phyloP scores from a whole-genome alignment of 2,329 filamentous ascomycete genomes.

The Dactylellina haptotyla region DNA sequence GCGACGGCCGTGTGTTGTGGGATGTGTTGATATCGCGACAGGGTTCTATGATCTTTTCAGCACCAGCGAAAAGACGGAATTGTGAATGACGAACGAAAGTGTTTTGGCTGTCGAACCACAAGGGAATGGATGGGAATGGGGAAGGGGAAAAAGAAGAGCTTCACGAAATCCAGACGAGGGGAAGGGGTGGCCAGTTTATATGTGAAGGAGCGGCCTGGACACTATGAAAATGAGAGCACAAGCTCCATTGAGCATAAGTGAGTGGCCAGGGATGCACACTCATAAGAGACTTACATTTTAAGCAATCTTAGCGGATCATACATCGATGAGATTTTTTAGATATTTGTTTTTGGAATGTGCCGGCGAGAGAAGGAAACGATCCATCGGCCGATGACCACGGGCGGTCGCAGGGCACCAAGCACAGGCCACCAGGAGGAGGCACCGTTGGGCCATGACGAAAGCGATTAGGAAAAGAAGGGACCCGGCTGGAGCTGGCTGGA shows the following conservation, averaged over 20 bases:
- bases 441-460: too few relatives aligned
- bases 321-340: neutral
- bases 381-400: neutral
- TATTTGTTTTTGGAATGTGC: neutral
- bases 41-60: neutral
- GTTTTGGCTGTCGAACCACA: neutral
- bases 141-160: neutral
- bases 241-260: neutral
- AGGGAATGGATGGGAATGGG: neutral
- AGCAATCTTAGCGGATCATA: slow-evolving; percentile 11
- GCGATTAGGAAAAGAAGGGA: too few relatives aligned
- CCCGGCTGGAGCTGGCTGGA: too few relatives aligned
- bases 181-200: slow-evolving; percentile 16
- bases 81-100: neutral
- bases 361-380: slow-evolving; percentile 4
- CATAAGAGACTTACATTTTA: neutral
- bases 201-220: neutral
- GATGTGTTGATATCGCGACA: neutral
- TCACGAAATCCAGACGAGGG: slow-evolving; percentile 6
- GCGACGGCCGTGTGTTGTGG: neutral
- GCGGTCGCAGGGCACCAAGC: neutral
- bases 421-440: too few relatives aligned
- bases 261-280: neutral
- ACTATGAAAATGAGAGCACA: neutral
- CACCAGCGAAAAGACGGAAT: neutral